Evolutionary conservation across 257 asterid species (phyloP).

Genomic region (Penstemon eatonii): DNA sequence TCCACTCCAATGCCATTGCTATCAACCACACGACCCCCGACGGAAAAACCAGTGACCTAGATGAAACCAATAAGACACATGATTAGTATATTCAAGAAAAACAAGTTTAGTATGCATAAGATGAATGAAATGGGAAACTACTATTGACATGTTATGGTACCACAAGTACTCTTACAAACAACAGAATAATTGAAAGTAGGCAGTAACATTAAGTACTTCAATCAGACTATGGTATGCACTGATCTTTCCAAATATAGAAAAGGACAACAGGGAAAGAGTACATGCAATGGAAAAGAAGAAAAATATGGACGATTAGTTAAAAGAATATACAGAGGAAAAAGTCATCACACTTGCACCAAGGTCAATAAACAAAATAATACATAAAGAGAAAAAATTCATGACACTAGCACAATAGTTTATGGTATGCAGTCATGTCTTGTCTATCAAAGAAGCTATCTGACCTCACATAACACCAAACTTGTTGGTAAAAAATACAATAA

Average conservation of each 20-base stretch:
- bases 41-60: constrained; percentile 97
- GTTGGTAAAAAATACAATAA: constrained; percentile 1
- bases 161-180: constrained; percentile 15
- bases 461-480: constrained; percentile 12
- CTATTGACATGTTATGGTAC: not conserved
- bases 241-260: no score
- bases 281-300: not conserved
- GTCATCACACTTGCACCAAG: not conserved
- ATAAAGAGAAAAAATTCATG: constrained; percentile 8
- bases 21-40: constrained; percentile 98
- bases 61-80: constrained; percentile 27
- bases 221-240: no score
- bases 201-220: constrained; percentile 8
- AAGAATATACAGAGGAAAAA: not conserved
- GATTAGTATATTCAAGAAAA: constrained; percentile 14
- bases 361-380: not conserved
- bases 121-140: constrained; percentile 10
- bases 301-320: not conserved
- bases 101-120: constrained; percentile 8
- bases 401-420: not conserved
- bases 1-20: constrained; percentile 73
- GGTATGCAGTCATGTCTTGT: not conserved
- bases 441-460: not conserved
- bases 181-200: constrained; percentile 4
- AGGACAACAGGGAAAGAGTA: not conserved